These are phyloP conservation scores for Penicillium dipodomyicola DNA, from an alignment of 495 filamentous ascomycete species.

Conservation along the genomic window DNA sequence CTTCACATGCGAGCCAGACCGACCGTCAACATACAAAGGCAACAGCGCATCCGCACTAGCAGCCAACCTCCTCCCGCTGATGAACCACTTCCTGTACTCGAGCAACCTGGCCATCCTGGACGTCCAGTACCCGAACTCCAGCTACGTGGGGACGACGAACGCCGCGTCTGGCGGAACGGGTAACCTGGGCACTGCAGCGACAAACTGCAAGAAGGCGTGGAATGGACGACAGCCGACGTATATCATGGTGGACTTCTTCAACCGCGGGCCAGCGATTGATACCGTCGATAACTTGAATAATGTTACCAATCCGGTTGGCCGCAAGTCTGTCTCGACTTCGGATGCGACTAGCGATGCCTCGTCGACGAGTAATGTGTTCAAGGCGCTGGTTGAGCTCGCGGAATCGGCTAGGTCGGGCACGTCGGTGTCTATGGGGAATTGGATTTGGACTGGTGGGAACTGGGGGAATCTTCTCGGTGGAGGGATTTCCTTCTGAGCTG, in stretches of 20 bases:
- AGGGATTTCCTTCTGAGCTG: conserved; percentile 35
- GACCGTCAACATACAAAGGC: conserved; percentile 49
- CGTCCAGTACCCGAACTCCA: conserved; percentile 60
- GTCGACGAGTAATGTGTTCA: conserved; percentile 41
- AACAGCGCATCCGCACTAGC: conserved; percentile 44
- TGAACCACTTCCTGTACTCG: conserved; percentile 73
- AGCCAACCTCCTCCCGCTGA: conserved; percentile 53
- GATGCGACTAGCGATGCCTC: conserved; percentile 30
- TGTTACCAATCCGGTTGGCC: conserved; percentile 48
- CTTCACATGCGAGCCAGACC: conserved; percentile 64
- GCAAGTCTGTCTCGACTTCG: conserved; percentile 33
- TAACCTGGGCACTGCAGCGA: conserved; percentile 58
- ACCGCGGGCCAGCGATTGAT: conserved; percentile 58
- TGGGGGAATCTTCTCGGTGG: conserved; percentile 45
- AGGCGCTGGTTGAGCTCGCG: conserved; percentile 40
- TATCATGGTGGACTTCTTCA: conserved; percentile 73
- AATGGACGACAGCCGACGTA: conserved; percentile 56
- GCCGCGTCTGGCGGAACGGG: conserved; percentile 50
- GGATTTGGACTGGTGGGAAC: conserved; percentile 49
- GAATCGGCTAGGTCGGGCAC: conserved; percentile 36
- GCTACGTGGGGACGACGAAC: conserved; percentile 60
- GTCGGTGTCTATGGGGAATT: conserved; percentile 42
- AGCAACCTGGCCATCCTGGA: conserved; percentile 38
- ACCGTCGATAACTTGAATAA: conserved; percentile 65
- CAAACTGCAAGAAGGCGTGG: conserved; percentile 55